Evolutionary conservation across 73 alveolate species (phyloP), one percentile per base, ranked within the genome.

Genomic region (Uronychia setigera): DNA sequence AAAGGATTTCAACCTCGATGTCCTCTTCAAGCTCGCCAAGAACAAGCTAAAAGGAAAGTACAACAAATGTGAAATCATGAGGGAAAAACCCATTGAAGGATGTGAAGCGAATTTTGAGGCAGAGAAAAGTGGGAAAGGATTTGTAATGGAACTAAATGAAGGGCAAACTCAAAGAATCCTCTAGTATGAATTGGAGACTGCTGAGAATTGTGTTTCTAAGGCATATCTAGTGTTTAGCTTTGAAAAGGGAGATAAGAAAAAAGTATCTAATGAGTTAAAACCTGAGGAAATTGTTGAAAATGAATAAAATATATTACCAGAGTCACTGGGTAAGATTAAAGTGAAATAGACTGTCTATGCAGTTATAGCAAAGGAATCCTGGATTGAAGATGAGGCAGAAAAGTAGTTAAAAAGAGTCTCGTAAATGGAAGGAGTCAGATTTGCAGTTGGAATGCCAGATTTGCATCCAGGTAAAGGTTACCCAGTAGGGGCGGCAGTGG

Each of bases 381-480:
- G 60, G 33, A 32, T 60, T 60, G 95, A 89, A 67, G 95, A 78
- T 27, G 89, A 85, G 32, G 90, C 95, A 31, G 85, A 84, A 31
- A 74, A 89, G 58, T 75, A 89, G 74, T 79, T 89, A 33, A 33
- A 79, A 33, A 25, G 60, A 32, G 95, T 84, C 0, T 1, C 89
- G 0, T 26, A 76, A 35, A 29, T 84, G 26, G 59, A 30, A 19
- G 92, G 90, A 25, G 84, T 90, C 29, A 1, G 31, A 1, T 60
- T 19, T 26, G 92, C 95, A 5, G 35, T 75, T 78, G 95, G 95
- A 35, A 89, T 89, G 95, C 95, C 95, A 1, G 95, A 89, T 60
- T 79, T 89, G 60, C 95, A 89, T 67, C 95, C 95, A 27, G 95
- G 95, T n/a, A 89, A 80, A 79, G 95, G 95, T 13, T 77, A 77